Evolutionary conservation across 2,329 filamentous ascomycete species (phyloP), one percentile per base, ranked within the genome.

Genomic region (Graphiopsis chlorocephala): DNA sequence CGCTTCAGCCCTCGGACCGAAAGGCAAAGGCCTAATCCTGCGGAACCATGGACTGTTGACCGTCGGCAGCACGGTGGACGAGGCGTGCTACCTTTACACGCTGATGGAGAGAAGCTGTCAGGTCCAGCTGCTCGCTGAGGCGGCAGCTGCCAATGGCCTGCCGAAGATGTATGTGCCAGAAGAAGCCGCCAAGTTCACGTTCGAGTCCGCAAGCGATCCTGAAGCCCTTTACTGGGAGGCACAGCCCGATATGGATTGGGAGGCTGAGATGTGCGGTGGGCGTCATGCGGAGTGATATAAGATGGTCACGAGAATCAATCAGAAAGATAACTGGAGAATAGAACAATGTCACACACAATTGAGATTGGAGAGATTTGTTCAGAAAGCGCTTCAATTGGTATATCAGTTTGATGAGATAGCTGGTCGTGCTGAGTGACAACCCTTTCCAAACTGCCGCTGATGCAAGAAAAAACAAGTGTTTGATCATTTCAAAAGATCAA

Each of bases 11-110:
- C 79, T 93, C 1, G 89, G 89, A 0, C 75, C 80, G 0, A 84
- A 85, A 69, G 89, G 83, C 25, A 85, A 85, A 74, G 88, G 83
- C 1, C 82, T 86, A 67, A 87, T 92, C 55, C 78, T 92, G 59
- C 81, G 88, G 68, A 92, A 92, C 73, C 90, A 92, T 76, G 90
- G 90, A 0, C 78, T 93, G 38, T 76, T 92, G 59, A 90, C 88
- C 0, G 89, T 91, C 0, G 90, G 90, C 4, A 72, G 76, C 7
- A 92, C 90, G 0, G 89, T 92, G 2, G 90, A 92, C 72, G 90
- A 92, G 76, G 90, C 90, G 1, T 87, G 86, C 0, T 92, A 88
- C 74, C 75, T 91, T 60, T 90, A 91, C 72, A 86, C 85, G 0
- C 77, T 89, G 52, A 81, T 91, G 74, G 90, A 92, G 75, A 82